phyloP scores from a whole-genome alignment of 163 green algal genomes.

The Scenedesmus sp. region DNA sequence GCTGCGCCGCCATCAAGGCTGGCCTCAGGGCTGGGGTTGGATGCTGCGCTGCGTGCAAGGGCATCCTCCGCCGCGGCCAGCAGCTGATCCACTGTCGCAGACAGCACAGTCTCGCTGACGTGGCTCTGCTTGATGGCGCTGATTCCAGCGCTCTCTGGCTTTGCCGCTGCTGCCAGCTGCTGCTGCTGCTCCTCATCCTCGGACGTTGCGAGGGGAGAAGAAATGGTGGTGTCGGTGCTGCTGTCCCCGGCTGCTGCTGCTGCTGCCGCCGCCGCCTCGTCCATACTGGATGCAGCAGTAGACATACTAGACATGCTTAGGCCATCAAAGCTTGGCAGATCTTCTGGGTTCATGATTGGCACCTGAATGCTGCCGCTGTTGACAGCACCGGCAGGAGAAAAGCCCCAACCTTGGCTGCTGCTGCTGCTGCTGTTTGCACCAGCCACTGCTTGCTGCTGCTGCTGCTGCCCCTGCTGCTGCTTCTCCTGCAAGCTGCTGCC shows the following conservation, averaged over 20 bases:
- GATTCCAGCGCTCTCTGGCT: neutral
- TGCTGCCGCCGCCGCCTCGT: neutral
- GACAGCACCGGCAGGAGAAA: neutral
- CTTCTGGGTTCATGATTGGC: constrained; percentile 41
- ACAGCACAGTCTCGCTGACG: constrained; percentile 49
- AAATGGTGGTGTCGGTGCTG: constrained; percentile 16
- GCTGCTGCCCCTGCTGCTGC: constrained; percentile 1
- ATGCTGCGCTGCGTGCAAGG: constrained; percentile 15
- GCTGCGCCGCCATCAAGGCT: neutral
- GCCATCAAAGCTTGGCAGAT: constrained; percentile 46
- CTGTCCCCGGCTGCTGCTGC: neutral
- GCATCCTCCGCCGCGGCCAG: constrained; percentile 47
- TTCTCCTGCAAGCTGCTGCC: constrained; percentile 17
- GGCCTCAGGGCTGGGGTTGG: neutral
- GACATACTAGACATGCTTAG: neutral
- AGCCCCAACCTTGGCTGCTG: neutral
- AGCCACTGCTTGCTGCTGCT: neutral
- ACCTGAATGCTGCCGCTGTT: constrained; percentile 20
- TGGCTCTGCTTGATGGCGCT: constrained; percentile 42
- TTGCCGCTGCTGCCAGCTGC: neutral
- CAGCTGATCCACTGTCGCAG: constrained; percentile 49
- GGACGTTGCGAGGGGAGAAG: neutral
- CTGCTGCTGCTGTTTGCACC: neutral
- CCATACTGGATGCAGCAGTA: neutral
- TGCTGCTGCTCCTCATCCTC: neutral